Evolutionary conservation across 805 yeast species (phyloP).

Genomic region (Pichia rugopelliculosa): DNA sequence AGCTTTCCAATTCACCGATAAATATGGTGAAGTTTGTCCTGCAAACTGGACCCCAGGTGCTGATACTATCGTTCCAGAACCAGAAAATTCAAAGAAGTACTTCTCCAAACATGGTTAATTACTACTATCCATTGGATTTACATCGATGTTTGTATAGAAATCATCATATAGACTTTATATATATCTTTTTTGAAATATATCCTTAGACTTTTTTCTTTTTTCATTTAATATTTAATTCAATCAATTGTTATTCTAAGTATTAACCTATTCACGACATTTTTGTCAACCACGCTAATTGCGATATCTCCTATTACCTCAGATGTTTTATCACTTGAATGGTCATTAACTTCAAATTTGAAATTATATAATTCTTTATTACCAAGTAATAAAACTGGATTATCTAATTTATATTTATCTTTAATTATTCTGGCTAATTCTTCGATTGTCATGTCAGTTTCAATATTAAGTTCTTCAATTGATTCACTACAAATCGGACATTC

Average conservation of each 20-base stretch:
- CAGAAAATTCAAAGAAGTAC: constrained; percentile 72
- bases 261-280: not conserved
- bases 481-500: constrained; percentile 76
- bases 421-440: constrained; percentile 14
- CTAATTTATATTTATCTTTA: constrained; percentile 11
- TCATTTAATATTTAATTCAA: too few relatives aligned
- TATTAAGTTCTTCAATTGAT: constrained; percentile 13
- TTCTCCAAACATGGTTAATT: constrained; percentile 42
- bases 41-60: constrained; percentile 98
- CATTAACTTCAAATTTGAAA: constrained; percentile 9
- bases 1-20: constrained; percentile 99
- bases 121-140: too few relatives aligned
- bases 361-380: constrained; percentile 22
- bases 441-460: constrained; percentile 9
- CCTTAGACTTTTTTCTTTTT: not conserved
- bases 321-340: not conserved
- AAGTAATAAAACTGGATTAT: constrained; percentile 18
- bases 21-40: constrained; percentile 99
- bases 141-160: not conserved
- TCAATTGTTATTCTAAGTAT: not conserved
- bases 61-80: constrained; percentile 84
- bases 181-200: not conserved
- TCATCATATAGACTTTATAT: not conserved
- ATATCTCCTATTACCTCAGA: constrained; percentile 1
- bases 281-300: not conserved